These are phyloP conservation scores for Calonectria hawksworthii DNA, from an alignment of 2,329 filamentous ascomycete species.

Conservation along the genomic window DNA sequence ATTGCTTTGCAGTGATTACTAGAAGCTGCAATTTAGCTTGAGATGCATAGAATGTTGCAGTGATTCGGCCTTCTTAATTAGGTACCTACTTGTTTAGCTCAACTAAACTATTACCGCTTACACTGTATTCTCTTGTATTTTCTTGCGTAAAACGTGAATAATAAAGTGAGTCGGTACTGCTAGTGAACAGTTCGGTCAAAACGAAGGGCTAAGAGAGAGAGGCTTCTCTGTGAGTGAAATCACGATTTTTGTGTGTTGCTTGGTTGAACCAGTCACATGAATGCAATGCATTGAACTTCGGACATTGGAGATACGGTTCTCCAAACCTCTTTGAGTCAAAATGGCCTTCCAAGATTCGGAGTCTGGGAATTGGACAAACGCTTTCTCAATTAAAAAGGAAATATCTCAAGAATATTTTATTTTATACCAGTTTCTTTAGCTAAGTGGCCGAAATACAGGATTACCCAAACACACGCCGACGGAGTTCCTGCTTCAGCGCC, in stretches of 20 bases:
- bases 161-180: too few species aligned
- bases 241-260: too few species aligned
- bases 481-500: background rate
- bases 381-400: background rate
- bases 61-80: background rate
- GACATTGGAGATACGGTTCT: too few species aligned
- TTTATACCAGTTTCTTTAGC: background rate
- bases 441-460: background rate
- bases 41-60: background rate
- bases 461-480: background rate
- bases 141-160: background rate
- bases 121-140: background rate
- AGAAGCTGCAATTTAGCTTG: background rate
- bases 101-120: background rate
- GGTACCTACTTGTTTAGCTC: background rate
- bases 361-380: background rate
- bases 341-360: too few species aligned
- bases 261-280: background rate
- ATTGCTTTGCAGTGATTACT: conserved; percentile 18
- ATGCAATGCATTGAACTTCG: background rate
- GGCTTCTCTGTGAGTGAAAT: too few species aligned
- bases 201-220: too few species aligned
- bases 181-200: too few species aligned
- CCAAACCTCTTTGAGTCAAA: too few species aligned
- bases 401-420: background rate